Evolutionary conservation across 495 filamentous ascomycete genomes (phyloP).

Genomic region (Copromyces sp.): DNA sequence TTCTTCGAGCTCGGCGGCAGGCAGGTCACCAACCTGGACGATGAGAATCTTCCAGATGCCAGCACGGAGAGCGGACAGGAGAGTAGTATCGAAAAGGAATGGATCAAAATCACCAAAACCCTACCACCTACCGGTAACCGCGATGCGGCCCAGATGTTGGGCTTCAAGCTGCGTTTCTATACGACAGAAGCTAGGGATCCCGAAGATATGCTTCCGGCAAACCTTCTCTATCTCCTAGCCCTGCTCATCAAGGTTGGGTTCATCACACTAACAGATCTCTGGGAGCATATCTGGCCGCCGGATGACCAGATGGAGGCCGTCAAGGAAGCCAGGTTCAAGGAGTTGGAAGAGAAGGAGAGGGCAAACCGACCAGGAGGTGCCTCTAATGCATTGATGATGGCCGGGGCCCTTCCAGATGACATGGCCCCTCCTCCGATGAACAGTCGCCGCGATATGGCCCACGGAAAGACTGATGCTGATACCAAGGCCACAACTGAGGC

Average conservation of each 20-base stretch:
- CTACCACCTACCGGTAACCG: conserved; percentile 77
- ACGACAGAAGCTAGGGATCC: conserved; percentile 54
- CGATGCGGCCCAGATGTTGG: conserved; percentile 86
- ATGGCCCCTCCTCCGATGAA: conserved; percentile 17
- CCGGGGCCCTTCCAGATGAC: conserved; percentile 81
- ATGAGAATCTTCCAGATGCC: conserved; percentile 35
- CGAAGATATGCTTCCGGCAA: conserved; percentile 69
- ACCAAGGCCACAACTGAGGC: conserved; percentile 35
- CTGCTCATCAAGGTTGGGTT: conserved; percentile 96
- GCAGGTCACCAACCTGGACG: conserved; percentile 40
- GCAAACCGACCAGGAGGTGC: conserved; percentile 52
- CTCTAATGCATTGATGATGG: conserved; percentile 80
- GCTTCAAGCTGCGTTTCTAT: conserved; percentile 97
- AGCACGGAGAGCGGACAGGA: conserved; percentile 30
- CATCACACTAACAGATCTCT: conserved; percentile 87
- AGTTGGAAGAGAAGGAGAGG: conserved; percentile 69
- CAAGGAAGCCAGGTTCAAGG: conserved; percentile 54
- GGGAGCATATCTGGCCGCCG: conserved; percentile 80
- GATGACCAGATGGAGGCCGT: conserved; percentile 73
- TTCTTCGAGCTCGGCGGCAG: conserved; percentile 79
- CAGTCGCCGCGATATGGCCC: conserved; percentile 24
- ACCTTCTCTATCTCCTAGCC: conserved; percentile 81
- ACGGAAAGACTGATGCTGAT: conserved; percentile 40
- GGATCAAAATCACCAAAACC: conserved; percentile 71
- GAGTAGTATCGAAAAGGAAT: conserved; percentile 47